Percentiles rank a stretch among this genome's conserved stretches.
Conservation (phyloP, 2,329 filamentous ascomycete genomes). For the Ophiostoma fasciatum region DNA sequence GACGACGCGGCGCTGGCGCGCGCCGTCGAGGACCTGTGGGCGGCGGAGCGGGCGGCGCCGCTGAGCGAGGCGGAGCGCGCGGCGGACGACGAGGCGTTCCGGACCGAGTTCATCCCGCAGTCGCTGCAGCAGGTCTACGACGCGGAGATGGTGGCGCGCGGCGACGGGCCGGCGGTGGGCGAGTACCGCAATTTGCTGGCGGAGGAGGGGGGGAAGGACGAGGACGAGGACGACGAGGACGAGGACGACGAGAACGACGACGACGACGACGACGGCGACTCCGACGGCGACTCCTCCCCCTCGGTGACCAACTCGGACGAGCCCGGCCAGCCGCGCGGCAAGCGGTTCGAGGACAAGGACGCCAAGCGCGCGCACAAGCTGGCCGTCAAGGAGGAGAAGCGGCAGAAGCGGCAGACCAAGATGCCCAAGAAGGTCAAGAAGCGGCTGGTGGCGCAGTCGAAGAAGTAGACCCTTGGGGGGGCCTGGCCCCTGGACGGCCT, state of each 20-base stretch:
- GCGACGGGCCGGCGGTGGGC: conserved; percentile 18
- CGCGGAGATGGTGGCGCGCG: conserved; percentile 58
- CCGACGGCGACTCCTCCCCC: conserved; percentile 3
- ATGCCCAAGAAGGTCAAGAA: conserved; percentile 97
- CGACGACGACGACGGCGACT: conserved; percentile 21
- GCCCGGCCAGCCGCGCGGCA: conserved; percentile 59
- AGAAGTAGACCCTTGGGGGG: no score
- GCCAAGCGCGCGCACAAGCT: conserved; percentile 78
- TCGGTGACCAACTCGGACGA: conserved; percentile 28
- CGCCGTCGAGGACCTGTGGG: conserved; percentile 52
- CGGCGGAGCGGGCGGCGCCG: conserved; percentile 30
- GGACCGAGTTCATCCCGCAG: conserved; percentile 92
- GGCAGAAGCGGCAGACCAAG: conserved; percentile 84
- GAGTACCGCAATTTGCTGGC: conserved; percentile 74
- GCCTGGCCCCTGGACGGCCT: no score
- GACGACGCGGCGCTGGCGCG: conserved; percentile 41
- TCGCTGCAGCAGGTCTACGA: conserved; percentile 94
- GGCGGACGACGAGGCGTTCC: conserved; percentile 82
- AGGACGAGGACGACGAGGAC: neutral
- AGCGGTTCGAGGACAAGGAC: conserved; percentile 83
- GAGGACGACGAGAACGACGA: conserved; percentile 19
- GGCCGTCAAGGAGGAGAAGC: conserved; percentile 87
- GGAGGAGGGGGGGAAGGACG: conserved; percentile 33
- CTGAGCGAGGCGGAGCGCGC: conserved; percentile 41
- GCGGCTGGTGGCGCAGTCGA: conserved; percentile 51